Conservation (phyloP, 805 yeast species). For the Lipomyces anomalus region DNA sequence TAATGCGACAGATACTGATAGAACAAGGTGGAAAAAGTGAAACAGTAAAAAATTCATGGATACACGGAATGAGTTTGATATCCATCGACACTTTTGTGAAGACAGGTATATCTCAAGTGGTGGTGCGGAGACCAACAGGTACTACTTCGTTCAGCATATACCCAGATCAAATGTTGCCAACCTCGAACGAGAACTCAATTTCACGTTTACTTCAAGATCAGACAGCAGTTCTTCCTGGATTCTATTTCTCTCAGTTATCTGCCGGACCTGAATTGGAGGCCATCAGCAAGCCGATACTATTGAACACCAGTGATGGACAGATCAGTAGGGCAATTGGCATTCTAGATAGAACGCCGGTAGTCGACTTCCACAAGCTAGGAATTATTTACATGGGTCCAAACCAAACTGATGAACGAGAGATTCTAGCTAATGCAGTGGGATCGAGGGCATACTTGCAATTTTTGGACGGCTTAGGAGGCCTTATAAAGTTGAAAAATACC, state of each 20-base stretch:
- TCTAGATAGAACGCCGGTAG: slow-evolving; percentile 71
- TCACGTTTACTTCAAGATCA: slow-evolving; percentile 13
- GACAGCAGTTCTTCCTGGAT: slow-evolving; percentile 40
- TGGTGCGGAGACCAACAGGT: slow-evolving; percentile 65
- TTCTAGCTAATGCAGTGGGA: slow-evolving; percentile 58
- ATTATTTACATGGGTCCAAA: slow-evolving; percentile 65
- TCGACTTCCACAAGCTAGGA: slow-evolving; percentile 74
- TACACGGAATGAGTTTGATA: slow-evolving; percentile 52
- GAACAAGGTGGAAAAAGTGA: not conserved
- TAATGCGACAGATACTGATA: slow-evolving; percentile 38
- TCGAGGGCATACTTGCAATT: slow-evolving; percentile 58
- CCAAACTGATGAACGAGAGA: slow-evolving; percentile 58
- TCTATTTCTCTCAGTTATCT: slow-evolving; percentile 47
- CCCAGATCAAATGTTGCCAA: slow-evolving; percentile 39
- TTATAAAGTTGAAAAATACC: slow-evolving; percentile 53
- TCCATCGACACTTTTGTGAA: slow-evolving; percentile 47
- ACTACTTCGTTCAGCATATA: slow-evolving; percentile 43
- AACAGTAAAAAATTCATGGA: slow-evolving; percentile 40
- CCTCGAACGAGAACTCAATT: slow-evolving; percentile 13
- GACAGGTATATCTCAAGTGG: slow-evolving; percentile 29
- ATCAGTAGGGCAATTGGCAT: slow-evolving; percentile 50
- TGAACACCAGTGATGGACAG: slow-evolving; percentile 37
- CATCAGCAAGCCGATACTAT: slow-evolving; percentile 43
- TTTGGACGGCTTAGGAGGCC: slow-evolving; percentile 51
- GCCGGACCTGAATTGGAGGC: slow-evolving; percentile 38